phyloP scores from a whole-genome alignment of 2,329 filamentous ascomycete species.

The Aspergillus sp. region DNA sequence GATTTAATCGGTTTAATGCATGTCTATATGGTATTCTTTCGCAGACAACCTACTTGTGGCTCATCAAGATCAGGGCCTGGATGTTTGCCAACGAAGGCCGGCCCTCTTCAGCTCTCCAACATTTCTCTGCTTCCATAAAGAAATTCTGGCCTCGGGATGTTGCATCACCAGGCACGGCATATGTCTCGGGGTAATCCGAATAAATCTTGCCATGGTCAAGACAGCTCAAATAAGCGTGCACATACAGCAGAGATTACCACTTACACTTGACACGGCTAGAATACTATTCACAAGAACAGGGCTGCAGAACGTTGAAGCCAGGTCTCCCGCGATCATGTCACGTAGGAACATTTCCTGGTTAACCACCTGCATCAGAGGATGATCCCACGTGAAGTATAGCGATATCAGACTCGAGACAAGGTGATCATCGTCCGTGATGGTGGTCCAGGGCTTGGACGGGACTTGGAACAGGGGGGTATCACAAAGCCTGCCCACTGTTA shows the following conservation, averaged over 20 bases:
- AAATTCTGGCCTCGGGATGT: conserved; percentile 35
- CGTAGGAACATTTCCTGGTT: conserved; percentile 73
- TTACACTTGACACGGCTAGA: conserved; percentile 57
- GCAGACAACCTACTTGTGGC: conserved; percentile 27
- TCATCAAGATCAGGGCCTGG: conserved; percentile 38
- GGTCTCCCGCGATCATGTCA: conserved; percentile 31
- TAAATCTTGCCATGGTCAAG: conserved; percentile 28
- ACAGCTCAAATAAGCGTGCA: not conserved
- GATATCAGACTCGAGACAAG: conserved; percentile 80
- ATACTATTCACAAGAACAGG: conserved; percentile 85
- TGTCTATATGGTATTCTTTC: too few species aligned
- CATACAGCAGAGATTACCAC: conserved; percentile 6
- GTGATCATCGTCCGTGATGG: conserved; percentile 71
- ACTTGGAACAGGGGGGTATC: conserved; percentile 36
- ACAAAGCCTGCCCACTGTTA: conserved; percentile 32
- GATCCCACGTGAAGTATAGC: conserved; percentile 94
- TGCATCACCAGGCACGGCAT: conserved; percentile 26
- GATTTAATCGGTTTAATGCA: too few species aligned
- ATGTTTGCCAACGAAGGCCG: conserved; percentile 33
- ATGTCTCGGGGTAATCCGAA: conserved; percentile 35
- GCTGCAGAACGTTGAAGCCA: conserved; percentile 72
- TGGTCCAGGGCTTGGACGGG: conserved; percentile 64
- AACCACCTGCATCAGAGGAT: conserved; percentile 80
- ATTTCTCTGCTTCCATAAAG: conserved; percentile 34
- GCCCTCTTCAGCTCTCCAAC: conserved; percentile 38